Evolutionary conservation across 2,329 filamentous ascomycete genomes (phyloP).

Genomic region (Ambrosiella beaveri): DNA sequence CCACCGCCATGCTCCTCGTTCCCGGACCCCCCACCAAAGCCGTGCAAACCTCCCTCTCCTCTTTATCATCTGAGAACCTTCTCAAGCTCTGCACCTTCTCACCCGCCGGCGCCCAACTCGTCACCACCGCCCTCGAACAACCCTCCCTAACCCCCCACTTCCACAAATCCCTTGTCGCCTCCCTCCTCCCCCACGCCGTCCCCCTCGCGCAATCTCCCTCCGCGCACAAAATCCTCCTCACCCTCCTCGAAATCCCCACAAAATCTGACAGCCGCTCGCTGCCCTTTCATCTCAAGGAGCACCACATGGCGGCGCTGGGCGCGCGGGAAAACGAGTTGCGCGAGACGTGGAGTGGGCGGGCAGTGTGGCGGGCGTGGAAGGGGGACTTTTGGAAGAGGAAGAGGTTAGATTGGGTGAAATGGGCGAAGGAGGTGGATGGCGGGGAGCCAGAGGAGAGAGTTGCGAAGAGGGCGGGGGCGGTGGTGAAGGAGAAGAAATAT

Average conservation of each 20-base stretch:
- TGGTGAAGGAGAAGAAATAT: constrained; percentile 8
- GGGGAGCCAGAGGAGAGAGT: constrained; percentile 6
- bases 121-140: constrained; percentile 32
- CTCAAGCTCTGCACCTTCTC: constrained; percentile 46
- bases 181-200: constrained; percentile 27
- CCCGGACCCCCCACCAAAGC: constrained; percentile 51
- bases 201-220: constrained; percentile 32
- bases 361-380: constrained; percentile 40
- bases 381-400: constrained; percentile 39
- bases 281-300: constrained; percentile 41
- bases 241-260: constrained; percentile 24
- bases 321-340: constrained; percentile 32
- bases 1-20: constrained; percentile 60
- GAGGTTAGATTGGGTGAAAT: constrained; percentile 36
- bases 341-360: constrained; percentile 36
- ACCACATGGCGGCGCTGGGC: constrained; percentile 32
- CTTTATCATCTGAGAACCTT: constrained; percentile 36
- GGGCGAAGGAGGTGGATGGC: constrained; percentile 30
- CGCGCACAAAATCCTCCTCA: constrained; percentile 31
- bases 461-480: constrained; percentile 6
- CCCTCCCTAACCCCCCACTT: constrained; percentile 33
- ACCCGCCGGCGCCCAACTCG: constrained; percentile 30
- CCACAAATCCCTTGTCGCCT: constrained; percentile 36
- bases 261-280: constrained; percentile 28
- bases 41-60: constrained; percentile 54